Base-by-base conservation (phyloP, 2,329 filamentous ascomycete genomes). In the Monilinia vaccinii-corymbosi region DNA sequence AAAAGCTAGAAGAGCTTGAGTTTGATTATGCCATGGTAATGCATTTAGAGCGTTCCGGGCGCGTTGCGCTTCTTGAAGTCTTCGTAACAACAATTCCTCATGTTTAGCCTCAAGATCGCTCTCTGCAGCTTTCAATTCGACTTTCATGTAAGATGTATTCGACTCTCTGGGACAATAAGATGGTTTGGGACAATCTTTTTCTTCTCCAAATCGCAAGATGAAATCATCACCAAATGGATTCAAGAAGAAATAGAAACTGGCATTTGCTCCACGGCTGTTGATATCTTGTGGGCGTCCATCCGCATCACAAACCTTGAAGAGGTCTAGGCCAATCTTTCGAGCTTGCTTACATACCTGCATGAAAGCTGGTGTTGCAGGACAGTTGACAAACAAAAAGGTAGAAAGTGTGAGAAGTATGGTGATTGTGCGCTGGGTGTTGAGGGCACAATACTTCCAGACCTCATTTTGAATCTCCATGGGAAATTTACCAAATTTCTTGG, bases 171-270 rank as follows among this genome's bases (percentile, higher is more conserved):
- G 38, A 44, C 28, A 44, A 14, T 44, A 55, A 18, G 10, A n/a
- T 2, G 51, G 51, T 4, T 2, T 6, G 6, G 51, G n/a, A 28
- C 38, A 16, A 18, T 7, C 4, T 1, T 1, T 18, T 4, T 55
- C n/a, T 5, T 18, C 13, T 34, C 38, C 38, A n/a, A 55, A 55
- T 32, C 10, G 16, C 51, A 55, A 34, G 51, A 55, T 32, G 44
- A 55, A 55, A 28, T 55, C 38, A 4, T 55, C 51, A 18, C 51
- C 32, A 3, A 34, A 21, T 18, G 51, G 51, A 10, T 18, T 44
- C 13, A 34, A n/a, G 28, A 23, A 55, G n/a, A 55, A 55, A 55
- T 55, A 44, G 11, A 21, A 21, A 9, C 6, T 32, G 4, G 5
- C 0, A 18, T 11, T 11, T 14, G 28, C 21, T 28, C 2, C 6